phyloP scores from a whole-genome alignment of 306 rosid genomes.

The Lathyrus oleraceus region DNA sequence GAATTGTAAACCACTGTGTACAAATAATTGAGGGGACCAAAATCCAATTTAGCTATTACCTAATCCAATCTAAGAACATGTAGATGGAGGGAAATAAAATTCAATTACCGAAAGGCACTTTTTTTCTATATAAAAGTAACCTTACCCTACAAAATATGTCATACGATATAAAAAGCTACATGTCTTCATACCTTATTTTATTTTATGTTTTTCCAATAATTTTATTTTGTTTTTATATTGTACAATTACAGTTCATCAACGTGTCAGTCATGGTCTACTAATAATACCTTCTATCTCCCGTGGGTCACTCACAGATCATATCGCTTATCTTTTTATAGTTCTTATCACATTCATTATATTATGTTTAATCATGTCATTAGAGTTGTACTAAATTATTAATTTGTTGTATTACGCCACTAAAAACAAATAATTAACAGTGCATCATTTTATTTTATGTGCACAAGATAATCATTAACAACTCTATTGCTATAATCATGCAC shows the following conservation, averaged over 20 bases:
- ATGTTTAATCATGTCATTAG: not conserved
- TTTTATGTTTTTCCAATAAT: not conserved
- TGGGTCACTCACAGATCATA: conserved; percentile 34
- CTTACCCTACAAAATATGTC: conserved; percentile 9
- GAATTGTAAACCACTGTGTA: not conserved
- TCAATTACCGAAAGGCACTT: not conserved
- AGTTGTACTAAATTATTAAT: not conserved
- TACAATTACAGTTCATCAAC: conserved; percentile 18
- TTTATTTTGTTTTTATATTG: not conserved
- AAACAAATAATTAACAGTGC: not conserved
- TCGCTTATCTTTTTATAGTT: conserved; percentile 26
- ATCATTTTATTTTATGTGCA: not conserved
- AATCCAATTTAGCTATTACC: not conserved
- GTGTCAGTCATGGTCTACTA: conserved; percentile 28
- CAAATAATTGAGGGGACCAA: conserved; percentile 29
- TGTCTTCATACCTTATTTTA: not conserved
- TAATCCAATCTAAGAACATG: not conserved
- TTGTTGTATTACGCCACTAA: not conserved
- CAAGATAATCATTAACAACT: not conserved
- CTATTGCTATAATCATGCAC: not conserved
- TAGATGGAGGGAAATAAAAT: conserved; percentile 14
- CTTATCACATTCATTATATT: conserved; percentile 17
- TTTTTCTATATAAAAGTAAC: not conserved
- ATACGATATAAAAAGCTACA: not conserved
- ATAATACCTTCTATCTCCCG: conserved; percentile 38